These are phyloP conservation scores for Colletotrichum ledebouriae DNA, from an alignment of 2,329 filamentous ascomycete genomes.

Conservation along the genomic window DNA sequence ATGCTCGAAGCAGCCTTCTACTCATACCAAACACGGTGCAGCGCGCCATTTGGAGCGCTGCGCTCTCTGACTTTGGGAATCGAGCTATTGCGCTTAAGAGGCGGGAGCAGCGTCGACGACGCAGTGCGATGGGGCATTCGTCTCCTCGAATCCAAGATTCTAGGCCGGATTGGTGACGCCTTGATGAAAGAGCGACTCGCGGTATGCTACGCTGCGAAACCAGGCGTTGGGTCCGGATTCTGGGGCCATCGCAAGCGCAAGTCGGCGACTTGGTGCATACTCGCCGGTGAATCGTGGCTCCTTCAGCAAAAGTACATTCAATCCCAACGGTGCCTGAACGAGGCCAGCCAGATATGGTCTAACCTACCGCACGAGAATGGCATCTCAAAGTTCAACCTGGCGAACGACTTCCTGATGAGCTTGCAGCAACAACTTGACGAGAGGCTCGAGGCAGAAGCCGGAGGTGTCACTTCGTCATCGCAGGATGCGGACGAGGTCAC, in stretches of 20 bases:
- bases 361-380: slow-evolving; percentile 64
- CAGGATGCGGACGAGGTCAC: slow-evolving; percentile 56
- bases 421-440: slow-evolving; percentile 65
- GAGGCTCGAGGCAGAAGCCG: slow-evolving; percentile 55
- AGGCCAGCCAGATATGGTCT: slow-evolving; percentile 71
- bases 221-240: slow-evolving; percentile 69
- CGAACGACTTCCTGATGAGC: slow-evolving; percentile 65
- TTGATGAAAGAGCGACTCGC: slow-evolving; percentile 89
- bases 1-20: slow-evolving; percentile 93
- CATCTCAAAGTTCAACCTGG: slow-evolving; percentile 63
- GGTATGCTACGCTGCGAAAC: slow-evolving; percentile 83
- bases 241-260: slow-evolving; percentile 85
- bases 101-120: slow-evolving; percentile 85
- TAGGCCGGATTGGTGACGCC: slow-evolving; percentile 82
- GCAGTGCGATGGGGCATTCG: slow-evolving; percentile 87
- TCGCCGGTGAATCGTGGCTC: slow-evolving; percentile 88
- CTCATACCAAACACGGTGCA: slow-evolving; percentile 90
- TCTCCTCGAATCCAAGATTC: slow-evolving; percentile 82
- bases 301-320: slow-evolving; percentile 81
- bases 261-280: slow-evolving; percentile 88
- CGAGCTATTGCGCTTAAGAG: slow-evolving; percentile 86
- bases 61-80: slow-evolving; percentile 82
- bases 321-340: slow-evolving; percentile 81
- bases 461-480: slow-evolving; percentile 46
- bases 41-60: slow-evolving; percentile 82